These are phyloP conservation scores for Cicer chorassanicum DNA, from an alignment of 306 rosid species.

Conservation along the genomic window DNA sequence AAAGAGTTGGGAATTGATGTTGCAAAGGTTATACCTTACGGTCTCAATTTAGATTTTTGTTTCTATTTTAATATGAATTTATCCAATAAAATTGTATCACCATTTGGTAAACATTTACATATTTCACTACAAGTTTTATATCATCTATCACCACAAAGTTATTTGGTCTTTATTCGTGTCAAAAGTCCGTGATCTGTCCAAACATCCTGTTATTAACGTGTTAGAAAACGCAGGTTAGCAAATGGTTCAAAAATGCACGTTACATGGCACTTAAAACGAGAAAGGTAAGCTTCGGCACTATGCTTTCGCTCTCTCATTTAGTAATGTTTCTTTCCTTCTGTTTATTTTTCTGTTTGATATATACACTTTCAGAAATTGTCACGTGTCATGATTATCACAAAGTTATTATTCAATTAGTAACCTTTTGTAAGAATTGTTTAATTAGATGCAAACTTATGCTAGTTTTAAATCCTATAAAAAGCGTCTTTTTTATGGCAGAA, in stretches of 20 bases:
- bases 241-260: constrained; percentile 98
- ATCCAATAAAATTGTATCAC: not conserved
- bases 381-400: not conserved
- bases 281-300: constrained; percentile 60
- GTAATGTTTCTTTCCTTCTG: not conserved
- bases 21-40: constrained; percentile 67
- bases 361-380: not conserved
- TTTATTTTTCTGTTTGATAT: too few species aligned
- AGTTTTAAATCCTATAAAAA: constrained; percentile 8
- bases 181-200: constrained; percentile 21
- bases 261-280: constrained; percentile 78
- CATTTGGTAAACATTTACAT: not conserved
- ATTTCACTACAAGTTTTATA: constrained; percentile 28
- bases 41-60: constrained; percentile 24
- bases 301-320: constrained; percentile 7
- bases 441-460: constrained; percentile 8
- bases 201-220: constrained; percentile 35
- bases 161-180: constrained; percentile 18
- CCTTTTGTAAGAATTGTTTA: not conserved
- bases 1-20: constrained; percentile 81
- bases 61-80: constrained; percentile 26
- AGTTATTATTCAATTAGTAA: not conserved
- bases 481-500: not conserved
- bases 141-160: constrained; percentile 3
- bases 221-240: constrained; percentile 71